Evolutionary conservation across 169 alveolate genomes (phyloP), one percentile per base, ranked within the genome.

Genomic region (Cryptosporidium felis): DNA sequence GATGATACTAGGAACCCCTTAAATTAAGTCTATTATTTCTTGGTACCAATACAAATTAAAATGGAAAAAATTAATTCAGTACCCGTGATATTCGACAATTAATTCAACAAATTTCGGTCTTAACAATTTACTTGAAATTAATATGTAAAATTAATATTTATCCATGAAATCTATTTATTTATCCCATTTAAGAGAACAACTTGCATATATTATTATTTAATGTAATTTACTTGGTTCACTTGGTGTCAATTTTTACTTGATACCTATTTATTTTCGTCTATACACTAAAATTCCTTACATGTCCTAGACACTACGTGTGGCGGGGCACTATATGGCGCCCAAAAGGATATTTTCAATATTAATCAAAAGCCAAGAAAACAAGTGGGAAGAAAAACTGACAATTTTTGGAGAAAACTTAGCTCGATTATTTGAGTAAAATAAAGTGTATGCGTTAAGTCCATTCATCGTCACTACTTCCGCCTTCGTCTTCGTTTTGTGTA

Each of bases 131-230:
- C 3, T 28, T 28, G 18, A 21, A 30, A 56, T n/a, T 18, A 3
- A 56, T n/a, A n/a, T n/a, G n/a, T n/a, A n/a, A n/a, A n/a, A n/a
- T n/a, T n/a, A n/a, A n/a, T n/a, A n/a, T n/a, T n/a, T n/a, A n/a
- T n/a, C n/a, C n/a, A n/a, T n/a, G n/a, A 23, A 56, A 56, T 56
- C 63, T 56, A 56, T 56, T 56, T 56, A 56, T 56, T 56, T 10
- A 38, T 56, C 63, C 32, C 32, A 30, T 26, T 12, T 28, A 3
- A 56, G 63, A 56, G 63, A 56, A 56, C 23, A 16, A 8, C 26
- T 56, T 26, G 26, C 14, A 28, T 56, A 41, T 0, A 10, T 26
- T 4, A 47, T 47, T 47, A 47, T n/a, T n/a, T n/a, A n/a, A n/a
- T n/a, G n/a, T n/a, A 0, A 46, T 47, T 47, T 47, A n/a, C 23